Conservation (phyloP, 352 stramenopile species). For the Blastocystis sp. region DNA sequence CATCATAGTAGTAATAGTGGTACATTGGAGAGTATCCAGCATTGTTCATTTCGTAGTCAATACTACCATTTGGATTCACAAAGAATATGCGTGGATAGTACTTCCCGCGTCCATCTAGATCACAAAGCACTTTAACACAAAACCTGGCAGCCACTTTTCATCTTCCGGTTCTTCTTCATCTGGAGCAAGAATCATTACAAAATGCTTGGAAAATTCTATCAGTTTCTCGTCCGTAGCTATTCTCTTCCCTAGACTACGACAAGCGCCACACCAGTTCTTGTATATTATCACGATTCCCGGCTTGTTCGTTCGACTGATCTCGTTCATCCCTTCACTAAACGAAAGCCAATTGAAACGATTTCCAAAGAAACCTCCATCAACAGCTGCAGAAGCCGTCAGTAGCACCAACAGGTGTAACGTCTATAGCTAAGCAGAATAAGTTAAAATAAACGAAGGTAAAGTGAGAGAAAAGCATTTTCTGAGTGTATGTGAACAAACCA, state of each 20-base stretch:
- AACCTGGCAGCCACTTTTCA: constrained; percentile 56
- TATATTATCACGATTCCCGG: constrained; percentile 36
- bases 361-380: constrained; percentile 32
- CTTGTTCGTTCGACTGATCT: constrained; percentile 2
- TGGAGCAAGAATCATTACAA: constrained; percentile 52
- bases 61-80: constrained; percentile 31
- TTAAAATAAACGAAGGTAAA: neutral
- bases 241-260: constrained; percentile 13
- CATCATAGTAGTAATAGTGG: constrained; percentile 60
- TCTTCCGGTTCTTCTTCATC: constrained; percentile 62
- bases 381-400: neutral
- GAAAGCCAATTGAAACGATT: neutral
- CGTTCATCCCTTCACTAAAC: constrained; percentile 26
- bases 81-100: constrained; percentile 60
- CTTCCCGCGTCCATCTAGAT: constrained; percentile 37
- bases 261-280: constrained; percentile 47
- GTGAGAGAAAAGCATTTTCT: constrained; percentile 10
- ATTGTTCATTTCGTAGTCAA: constrained; percentile 59
- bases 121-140: neutral
- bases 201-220: constrained; percentile 45
- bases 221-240: constrained; percentile 41
- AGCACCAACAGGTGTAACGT: neutral
- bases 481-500: neutral
- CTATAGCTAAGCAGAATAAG: neutral
- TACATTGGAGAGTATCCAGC: constrained; percentile 56